Evolutionary conservation across 345 rosid species (phyloP).

Genomic region (Melaleuca quinquenervia): DNA sequence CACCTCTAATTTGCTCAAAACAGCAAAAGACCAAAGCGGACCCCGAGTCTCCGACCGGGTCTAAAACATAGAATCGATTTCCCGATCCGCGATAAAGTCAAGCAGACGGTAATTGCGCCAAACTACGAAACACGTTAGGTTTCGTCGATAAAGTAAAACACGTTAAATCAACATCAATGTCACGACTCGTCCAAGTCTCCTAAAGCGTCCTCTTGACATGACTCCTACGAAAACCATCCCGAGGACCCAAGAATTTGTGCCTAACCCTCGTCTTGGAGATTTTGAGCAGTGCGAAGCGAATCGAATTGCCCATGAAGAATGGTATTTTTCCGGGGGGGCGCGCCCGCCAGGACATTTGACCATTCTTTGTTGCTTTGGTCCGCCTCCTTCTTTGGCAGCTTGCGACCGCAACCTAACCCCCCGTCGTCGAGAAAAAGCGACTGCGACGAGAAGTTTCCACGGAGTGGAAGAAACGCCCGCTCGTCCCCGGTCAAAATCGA

Average conservation of each 20-base stretch:
- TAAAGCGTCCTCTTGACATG: neutral
- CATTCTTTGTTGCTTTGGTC: neutral
- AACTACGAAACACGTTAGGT: neutral
- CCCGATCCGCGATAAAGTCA: neutral
- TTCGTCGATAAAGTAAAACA: neutral
- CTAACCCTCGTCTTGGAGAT: neutral
- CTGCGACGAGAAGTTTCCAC: neutral
- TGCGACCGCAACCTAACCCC: neutral
- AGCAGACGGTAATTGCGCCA: rapidly evolving
- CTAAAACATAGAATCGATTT: neutral
- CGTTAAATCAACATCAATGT: neutral
- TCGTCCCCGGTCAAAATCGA: neutral
- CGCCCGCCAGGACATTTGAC: neutral
- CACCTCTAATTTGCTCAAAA: neutral
- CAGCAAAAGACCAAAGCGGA: neutral
- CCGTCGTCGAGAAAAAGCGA: neutral
- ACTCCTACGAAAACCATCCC: neutral
- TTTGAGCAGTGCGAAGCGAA: neutral
- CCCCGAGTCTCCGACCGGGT: neutral
- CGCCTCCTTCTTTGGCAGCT: neutral
- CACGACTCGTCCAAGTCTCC: neutral
- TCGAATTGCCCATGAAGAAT: neutral
- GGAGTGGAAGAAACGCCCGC: neutral
- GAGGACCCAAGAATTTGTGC: neutral
- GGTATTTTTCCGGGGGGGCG: neutral